These are phyloP conservation scores for Mycena metata DNA, from an alignment of 768 basidiomycete genomes.

Conservation along the genomic window DNA sequence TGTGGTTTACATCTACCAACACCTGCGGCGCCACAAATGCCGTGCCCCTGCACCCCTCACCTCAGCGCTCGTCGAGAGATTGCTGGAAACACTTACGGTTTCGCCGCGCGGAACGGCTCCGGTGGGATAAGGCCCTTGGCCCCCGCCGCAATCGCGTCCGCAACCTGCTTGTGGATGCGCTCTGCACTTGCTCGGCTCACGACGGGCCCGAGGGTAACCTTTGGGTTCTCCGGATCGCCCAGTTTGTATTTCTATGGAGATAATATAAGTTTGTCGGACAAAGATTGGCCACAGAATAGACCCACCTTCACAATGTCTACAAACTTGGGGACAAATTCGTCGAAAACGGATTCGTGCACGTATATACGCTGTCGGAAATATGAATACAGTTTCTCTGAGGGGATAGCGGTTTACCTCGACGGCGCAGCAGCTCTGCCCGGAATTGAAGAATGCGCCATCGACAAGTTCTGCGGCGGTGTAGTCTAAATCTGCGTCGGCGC, in stretches of 20 bases:
- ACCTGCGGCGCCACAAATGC: constrained; percentile 94
- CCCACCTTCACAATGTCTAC: constrained; percentile 80
- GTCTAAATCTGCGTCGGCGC: constrained; percentile 85
- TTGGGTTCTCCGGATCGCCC: constrained; percentile 83
- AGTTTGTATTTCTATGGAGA: constrained; percentile 77
- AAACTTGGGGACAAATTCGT: constrained; percentile 80
- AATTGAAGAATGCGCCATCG: constrained; percentile 97
- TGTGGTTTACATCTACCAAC: constrained; percentile 88
- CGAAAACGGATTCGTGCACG: constrained; percentile 88
- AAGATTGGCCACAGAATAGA: neutral
- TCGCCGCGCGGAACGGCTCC: constrained; percentile 74
- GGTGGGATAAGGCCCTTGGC: constrained; percentile 83
- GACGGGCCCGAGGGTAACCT: constrained; percentile 92
- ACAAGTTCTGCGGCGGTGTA: constrained; percentile 90
- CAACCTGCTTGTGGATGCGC: constrained; percentile 87
- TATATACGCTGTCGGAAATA: constrained; percentile 79
- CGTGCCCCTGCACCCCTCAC: constrained; percentile 67
- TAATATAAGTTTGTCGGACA: neutral
- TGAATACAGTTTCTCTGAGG: neutral
- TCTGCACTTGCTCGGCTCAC: constrained; percentile 89
- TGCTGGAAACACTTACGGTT: constrained; percentile 62
- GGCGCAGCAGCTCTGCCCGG: constrained; percentile 96
- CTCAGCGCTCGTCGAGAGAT: too few species aligned
- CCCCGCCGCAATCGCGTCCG: constrained; percentile 89
- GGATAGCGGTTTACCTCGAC: constrained; percentile 73